Base-by-base conservation (phyloP, 176 grass and related monocot genomes). In the Eragrostis nindensis region DNA sequence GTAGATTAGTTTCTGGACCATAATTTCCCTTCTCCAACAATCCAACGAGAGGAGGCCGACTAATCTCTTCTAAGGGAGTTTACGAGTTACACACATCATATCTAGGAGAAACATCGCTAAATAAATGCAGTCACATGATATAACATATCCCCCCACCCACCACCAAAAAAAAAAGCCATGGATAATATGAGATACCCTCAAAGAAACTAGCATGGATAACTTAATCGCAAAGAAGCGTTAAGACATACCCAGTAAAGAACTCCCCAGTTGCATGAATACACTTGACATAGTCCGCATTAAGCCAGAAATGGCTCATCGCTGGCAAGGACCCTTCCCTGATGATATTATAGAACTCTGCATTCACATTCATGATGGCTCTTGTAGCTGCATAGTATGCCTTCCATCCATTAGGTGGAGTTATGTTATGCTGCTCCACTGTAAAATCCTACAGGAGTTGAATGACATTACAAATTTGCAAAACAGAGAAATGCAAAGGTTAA, bases 311-410 rank as follows among this genome's bases (percentile, higher is more conserved):
- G 81, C 93, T 86, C 97, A 99, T 99, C 65, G 73, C 80, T 47
- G 86, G 85, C 80, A 96, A 82, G n/a, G 89, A 88, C 18, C 93
- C 90, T 83, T 96, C 91, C 85, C 93, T 96, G 62, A 99, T 93
- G 81, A 96, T 94, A 80, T 87, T 90, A 79, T 90, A 99, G 89
- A 99, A 99, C 77, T 93, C 87, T 21, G 89, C 79, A 74, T 99
- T 99, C 40, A 93, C 79, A 82, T 85, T 93, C 59, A 99, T 82
- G 82, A 99, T 84, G 75, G 92, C 93, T 77, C 89, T 93, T 82
- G 97, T 99, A 52, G 91, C 80, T 71, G 97, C 97, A 83, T 99
- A 99, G 66, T 96, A 99, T 48, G 89, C 86, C 82, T 99, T 99
- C 97, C 97, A 99, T 82, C 97, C 97, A 55, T 96, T 87, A 15